Percentiles rank a stretch among this genome's conserved stretches.
Conservation (phyloP, 441 rosid genomes). For the Pelargonium australe region DNA sequence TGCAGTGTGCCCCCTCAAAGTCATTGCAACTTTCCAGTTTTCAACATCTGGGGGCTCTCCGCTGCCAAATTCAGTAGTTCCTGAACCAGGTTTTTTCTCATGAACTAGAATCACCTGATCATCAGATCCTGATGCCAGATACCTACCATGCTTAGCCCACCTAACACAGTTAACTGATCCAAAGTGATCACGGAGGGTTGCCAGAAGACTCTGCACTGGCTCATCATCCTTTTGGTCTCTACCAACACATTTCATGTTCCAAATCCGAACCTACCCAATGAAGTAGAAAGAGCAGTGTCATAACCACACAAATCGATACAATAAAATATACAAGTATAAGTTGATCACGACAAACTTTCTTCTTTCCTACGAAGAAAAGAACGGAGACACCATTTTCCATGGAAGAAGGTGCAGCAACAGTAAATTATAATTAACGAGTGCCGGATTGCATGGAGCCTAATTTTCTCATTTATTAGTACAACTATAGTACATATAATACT, state of each 20-base stretch:
- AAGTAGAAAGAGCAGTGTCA: neutral
- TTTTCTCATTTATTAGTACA: too few relatives aligned
- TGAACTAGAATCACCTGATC: conserved; percentile 87
- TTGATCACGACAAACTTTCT: neutral
- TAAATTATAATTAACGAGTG: too few relatives aligned
- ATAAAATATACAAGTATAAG: neutral
- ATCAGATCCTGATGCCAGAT: conserved; percentile 91
- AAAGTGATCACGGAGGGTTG: conserved; percentile 92
- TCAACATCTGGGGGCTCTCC: conserved; percentile 97
- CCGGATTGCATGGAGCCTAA: too few relatives aligned
- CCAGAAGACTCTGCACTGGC: conserved; percentile 72
- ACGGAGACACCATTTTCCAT: neutral
- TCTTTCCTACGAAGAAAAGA: neutral
- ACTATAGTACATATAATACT: too few relatives aligned
- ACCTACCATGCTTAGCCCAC: conserved; percentile 94
- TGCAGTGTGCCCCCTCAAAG: conserved; percentile 93
- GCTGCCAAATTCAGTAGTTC: conserved; percentile 92
- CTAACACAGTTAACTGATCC: conserved; percentile 98
- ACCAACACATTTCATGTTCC: conserved; percentile 84
- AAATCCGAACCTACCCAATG: conserved; percentile 71
- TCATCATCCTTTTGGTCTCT: conserved; percentile 53
- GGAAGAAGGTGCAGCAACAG: neutral
- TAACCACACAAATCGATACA: neutral
- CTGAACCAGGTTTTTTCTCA: conserved; percentile 96
- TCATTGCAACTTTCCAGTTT: conserved; percentile 96